Base-by-base conservation (phyloP, 805 yeast species). In the Myxozyma mucilagina region DNA sequence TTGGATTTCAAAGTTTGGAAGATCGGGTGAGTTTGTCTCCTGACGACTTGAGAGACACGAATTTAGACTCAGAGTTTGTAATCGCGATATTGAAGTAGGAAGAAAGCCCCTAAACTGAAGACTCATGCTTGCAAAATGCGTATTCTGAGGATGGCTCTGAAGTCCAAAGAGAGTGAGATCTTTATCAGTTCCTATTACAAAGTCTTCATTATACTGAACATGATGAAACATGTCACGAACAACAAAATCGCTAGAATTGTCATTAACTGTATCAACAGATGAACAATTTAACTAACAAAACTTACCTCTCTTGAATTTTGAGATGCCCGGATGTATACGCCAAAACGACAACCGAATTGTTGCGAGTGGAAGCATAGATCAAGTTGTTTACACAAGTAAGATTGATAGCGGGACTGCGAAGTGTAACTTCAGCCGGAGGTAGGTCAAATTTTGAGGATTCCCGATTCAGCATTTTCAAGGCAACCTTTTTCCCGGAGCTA, bases 191-290 rank as follows among this genome's bases (percentile, higher is more conserved):
- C 59, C 64, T 4, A 63, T 18, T 1, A 61, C 51, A 18, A 53
- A 56, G n/a, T 61, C 35, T 4, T 38, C 31, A 3, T 11, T 5
- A 24, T 31, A 38, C 20, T 35, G 51, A 14, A 39, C 13, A 43
- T 60, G 64, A 39, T 59, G 58, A n/a, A 59, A 50, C 66, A 60
- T 60, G 13, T 43, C 47, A 16, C 66, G 38, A 1, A 58, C 53
- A 38, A 62, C 34, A 8, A 49, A 24, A 32, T 62, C 66, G 45
- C 66, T 61, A 31, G 35, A 32, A 36, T n/a, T 29, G 51, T 53
- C 24, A 52, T 43, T 11, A n/a, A 10, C 36, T 5, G 7, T 7
- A 6, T 11, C 20, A 34, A 32, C 29, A 39, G 14, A 16, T 8
- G 16, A 20, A 45, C 10, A 7, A 32, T 29, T 14, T 10, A 48